These are phyloP conservation scores for Phoma sp. DNA, from an alignment of 2,329 filamentous ascomycete species.

Conservation along the genomic window DNA sequence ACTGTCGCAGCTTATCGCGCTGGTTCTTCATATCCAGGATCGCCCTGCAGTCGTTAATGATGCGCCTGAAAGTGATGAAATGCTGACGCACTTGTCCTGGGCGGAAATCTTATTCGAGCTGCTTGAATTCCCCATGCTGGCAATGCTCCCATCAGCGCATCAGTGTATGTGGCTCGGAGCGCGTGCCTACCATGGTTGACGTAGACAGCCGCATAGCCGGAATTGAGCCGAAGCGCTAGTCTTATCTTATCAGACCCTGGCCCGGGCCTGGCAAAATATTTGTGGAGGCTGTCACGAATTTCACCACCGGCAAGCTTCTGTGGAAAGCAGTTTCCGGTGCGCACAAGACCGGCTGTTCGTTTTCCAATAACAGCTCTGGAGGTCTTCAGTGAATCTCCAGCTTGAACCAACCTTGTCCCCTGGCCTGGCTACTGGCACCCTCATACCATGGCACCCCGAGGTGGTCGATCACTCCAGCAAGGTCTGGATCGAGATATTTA, in stretches of 20 bases:
- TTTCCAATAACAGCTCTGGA: too few species aligned
- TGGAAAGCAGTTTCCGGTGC: neutral
- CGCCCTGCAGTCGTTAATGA: constrained; percentile 63
- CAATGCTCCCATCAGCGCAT: constrained; percentile 30
- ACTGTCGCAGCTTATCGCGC: constrained; percentile 95
- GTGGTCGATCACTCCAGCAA: constrained; percentile 42
- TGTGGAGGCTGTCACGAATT: constrained; percentile 19
- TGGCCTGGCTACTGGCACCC: neutral
- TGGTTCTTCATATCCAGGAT: constrained; percentile 98
- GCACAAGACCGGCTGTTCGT: too few species aligned
- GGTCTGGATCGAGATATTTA: constrained; percentile 65
- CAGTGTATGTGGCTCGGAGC: constrained; percentile 20
- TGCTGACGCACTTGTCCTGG: constrained; percentile 78
- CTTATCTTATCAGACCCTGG: constrained; percentile 40
- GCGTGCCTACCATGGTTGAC: constrained; percentile 35
- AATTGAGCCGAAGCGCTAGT: constrained; percentile 19
- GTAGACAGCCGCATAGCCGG: constrained; percentile 19
- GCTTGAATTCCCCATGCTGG: constrained; percentile 67
- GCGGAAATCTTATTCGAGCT: constrained; percentile 71
- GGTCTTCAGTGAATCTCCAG: too few species aligned
- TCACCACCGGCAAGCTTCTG: constrained; percentile 1
- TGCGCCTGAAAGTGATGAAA: constrained; percentile 2
- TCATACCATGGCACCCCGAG: constrained; percentile 31
- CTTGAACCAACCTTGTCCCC: too few species aligned
- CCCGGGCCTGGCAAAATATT: constrained; percentile 28